A percentile compares a stretch with the other conserved stretches of the same genome.
phyloP scores from a whole-genome alignment of 306 rosid species.

The Acacia acuminata region DNA sequence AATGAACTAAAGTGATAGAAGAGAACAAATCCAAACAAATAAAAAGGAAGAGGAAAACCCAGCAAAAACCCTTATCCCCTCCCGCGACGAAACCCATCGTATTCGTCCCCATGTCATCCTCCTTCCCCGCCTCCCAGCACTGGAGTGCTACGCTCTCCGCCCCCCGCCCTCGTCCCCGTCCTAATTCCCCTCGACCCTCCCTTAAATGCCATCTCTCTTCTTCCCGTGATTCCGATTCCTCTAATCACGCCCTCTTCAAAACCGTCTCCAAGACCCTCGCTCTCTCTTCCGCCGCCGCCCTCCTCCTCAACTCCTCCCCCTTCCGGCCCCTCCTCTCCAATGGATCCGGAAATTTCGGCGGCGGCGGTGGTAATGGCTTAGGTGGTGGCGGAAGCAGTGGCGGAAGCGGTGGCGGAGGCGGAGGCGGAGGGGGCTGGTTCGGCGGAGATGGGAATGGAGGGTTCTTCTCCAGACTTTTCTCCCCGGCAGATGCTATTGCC shows the following conservation, averaged over 20 bases:
- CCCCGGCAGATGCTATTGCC: slow-evolving; percentile 60
- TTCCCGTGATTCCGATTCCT: slow-evolving; percentile 37
- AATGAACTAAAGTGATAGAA: too few relatives aligned
- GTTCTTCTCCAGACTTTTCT: slow-evolving; percentile 57
- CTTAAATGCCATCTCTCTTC: slow-evolving; percentile 35
- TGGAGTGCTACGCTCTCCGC: slow-evolving; percentile 39
- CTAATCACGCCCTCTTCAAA: slow-evolving; percentile 38
- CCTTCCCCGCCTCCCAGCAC: slow-evolving; percentile 58
- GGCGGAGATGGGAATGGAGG: slow-evolving; percentile 44
- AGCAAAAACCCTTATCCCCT: slow-evolving; percentile 37
- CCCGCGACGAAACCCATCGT: background rate
- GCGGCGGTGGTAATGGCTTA: slow-evolving; percentile 3
- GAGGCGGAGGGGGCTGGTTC: slow-evolving; percentile 49
- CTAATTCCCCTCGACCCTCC: slow-evolving; percentile 17
- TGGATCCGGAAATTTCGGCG: slow-evolving; percentile 31
- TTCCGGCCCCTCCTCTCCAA: slow-evolving; percentile 9
- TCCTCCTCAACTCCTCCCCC: slow-evolving; percentile 39
- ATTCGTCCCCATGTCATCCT: slow-evolving; percentile 52
- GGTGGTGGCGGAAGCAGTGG: slow-evolving; percentile 45
- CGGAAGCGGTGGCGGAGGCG: slow-evolving; percentile 49
- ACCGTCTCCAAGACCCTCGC: slow-evolving; percentile 58
- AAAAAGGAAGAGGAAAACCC: slow-evolving; percentile 32
- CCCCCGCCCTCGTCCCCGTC: slow-evolving; percentile 31
- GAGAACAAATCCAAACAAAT: background rate
- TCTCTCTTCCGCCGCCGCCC: slow-evolving; percentile 61